Percentiles rank a stretch among this genome's conserved stretches.
These are phyloP conservation scores for Capsicum pubescens DNA, from an alignment of 257 asterid genomes.

Conservation along the genomic window DNA sequence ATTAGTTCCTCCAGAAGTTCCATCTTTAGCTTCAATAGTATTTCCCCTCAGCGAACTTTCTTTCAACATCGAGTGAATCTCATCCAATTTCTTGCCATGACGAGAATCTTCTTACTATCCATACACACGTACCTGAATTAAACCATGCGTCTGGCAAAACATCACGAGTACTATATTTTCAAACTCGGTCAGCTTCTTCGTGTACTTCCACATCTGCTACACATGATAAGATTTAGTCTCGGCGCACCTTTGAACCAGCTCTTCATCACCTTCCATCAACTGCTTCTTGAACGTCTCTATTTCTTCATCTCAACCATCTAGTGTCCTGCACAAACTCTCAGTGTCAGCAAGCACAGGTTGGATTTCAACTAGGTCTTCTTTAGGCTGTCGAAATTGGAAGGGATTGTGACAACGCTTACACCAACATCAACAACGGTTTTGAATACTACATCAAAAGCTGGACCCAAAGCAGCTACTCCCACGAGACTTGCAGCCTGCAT, in stretches of 20 bases:
- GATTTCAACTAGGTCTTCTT: slow-evolving; percentile 22
- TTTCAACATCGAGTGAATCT: slow-evolving; percentile 21
- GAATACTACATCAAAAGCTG: slow-evolving; percentile 18
- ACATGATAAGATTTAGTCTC: slow-evolving; percentile 30
- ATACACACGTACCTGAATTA: slow-evolving; percentile 36
- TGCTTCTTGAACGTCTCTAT: slow-evolving; percentile 26
- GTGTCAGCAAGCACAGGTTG: slow-evolving; percentile 39
- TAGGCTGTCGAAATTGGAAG: slow-evolving; percentile 33
- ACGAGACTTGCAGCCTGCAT: slow-evolving; percentile 23
- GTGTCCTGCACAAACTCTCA: slow-evolving; percentile 36
- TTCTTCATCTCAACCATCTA: slow-evolving; percentile 32
- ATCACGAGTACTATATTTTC: slow-evolving; percentile 24
- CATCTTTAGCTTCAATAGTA: neutral
- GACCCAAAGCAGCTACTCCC: slow-evolving; percentile 29
- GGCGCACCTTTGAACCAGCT: slow-evolving; percentile 35
- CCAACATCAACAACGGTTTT: slow-evolving; percentile 27
- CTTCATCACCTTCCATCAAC: slow-evolving; percentile 30
- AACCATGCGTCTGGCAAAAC: slow-evolving; percentile 40
- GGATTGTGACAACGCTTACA: slow-evolving; percentile 34
- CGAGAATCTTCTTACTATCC: slow-evolving; percentile 38
- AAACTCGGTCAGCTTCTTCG: slow-evolving; percentile 35
- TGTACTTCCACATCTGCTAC: slow-evolving; percentile 32
- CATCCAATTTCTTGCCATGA: slow-evolving; percentile 36
- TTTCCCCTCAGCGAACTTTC: neutral
- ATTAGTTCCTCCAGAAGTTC: slow-evolving; percentile 22